Conservation (phyloP, 805 yeast species). For the Ogataea nakhonphanomensis region DNA sequence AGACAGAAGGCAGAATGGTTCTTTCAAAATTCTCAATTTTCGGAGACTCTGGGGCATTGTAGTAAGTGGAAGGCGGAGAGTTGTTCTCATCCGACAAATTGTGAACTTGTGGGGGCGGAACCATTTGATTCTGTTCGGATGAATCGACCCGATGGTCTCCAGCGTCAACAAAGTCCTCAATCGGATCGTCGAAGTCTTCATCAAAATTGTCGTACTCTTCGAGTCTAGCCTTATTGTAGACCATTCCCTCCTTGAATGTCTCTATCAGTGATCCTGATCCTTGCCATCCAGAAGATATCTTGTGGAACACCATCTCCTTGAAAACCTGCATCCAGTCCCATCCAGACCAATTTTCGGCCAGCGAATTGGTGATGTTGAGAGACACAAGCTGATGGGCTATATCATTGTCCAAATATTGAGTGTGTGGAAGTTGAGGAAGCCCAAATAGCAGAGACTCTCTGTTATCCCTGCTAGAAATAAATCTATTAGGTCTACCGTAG, state of each 20-base stretch:
- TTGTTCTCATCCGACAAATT: background rate
- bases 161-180: slow-evolving; percentile 28
- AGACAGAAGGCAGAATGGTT: slow-evolving; percentile 1
- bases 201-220: slow-evolving; percentile 22
- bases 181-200: slow-evolving; percentile 28
- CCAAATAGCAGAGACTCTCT: slow-evolving; percentile 61
- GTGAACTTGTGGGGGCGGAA: slow-evolving; percentile 1
- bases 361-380: slow-evolving; percentile 32
- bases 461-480: slow-evolving; percentile 56
- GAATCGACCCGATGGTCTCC: slow-evolving; percentile 5
- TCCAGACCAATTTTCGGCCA: slow-evolving; percentile 31
- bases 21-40: slow-evolving; percentile 2
- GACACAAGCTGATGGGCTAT: slow-evolving; percentile 31
- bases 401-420: slow-evolving; percentile 46
- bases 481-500: slow-evolving; percentile 69
- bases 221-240: slow-evolving; percentile 26
- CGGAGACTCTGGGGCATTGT: slow-evolving; percentile 3
- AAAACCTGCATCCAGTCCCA: slow-evolving; percentile 36
- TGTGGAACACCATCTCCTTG: slow-evolving; percentile 34
- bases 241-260: slow-evolving; percentile 30
- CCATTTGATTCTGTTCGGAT: slow-evolving; percentile 2
- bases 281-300: slow-evolving; percentile 34
- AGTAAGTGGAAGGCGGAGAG: background rate
- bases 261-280: slow-evolving; percentile 35
- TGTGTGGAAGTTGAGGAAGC: slow-evolving; percentile 69